Percentiles rank a stretch among this genome's conserved stretches.
Conservation (phyloP, 768 basidiomycete species). For the Paxillus involutus region DNA sequence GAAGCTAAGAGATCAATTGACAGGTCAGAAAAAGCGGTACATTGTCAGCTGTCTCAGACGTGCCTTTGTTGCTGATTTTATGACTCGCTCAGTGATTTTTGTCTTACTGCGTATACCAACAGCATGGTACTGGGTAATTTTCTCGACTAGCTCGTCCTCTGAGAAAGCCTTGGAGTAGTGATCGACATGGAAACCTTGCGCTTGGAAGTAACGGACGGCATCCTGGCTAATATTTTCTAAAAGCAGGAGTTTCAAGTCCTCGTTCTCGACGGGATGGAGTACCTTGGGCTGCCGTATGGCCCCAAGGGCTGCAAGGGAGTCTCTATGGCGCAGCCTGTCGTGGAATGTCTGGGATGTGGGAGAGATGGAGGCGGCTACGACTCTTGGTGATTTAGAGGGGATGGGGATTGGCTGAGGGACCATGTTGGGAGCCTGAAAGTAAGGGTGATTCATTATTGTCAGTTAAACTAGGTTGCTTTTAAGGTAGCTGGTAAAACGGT, state of each 20-base stretch:
- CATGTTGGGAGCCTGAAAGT: constrained; percentile 37
- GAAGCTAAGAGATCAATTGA: constrained; percentile 53
- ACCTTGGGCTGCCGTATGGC: constrained; percentile 59
- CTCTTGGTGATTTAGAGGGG: constrained; percentile 24
- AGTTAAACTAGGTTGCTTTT: constrained; percentile 5
- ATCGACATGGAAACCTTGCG: constrained; percentile 90
- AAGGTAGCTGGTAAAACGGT: background rate
- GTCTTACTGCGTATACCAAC: constrained; percentile 98
- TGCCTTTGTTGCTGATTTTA: constrained; percentile 86
- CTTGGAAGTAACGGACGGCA: constrained; percentile 76
- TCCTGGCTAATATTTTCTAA: constrained; percentile 95
- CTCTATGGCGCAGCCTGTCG: constrained; percentile 43
- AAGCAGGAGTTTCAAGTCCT: constrained; percentile 76
- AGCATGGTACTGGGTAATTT: constrained; percentile 84
- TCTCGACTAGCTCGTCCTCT: constrained; percentile 91
- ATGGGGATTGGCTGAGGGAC: constrained; percentile 47
- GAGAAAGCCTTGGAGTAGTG: constrained; percentile 80
- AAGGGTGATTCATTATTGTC: constrained; percentile 11
- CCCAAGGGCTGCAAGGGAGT: constrained; percentile 32
- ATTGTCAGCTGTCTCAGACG: constrained; percentile 16
- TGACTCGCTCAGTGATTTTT: constrained; percentile 87
- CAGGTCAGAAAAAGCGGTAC: background rate
- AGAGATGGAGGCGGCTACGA: constrained; percentile 54
- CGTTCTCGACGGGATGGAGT: constrained; percentile 82
- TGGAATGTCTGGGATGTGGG: constrained; percentile 44